phyloP scores from a whole-genome alignment of 495 filamentous ascomycete species.

The Penicillium silybi region DNA sequence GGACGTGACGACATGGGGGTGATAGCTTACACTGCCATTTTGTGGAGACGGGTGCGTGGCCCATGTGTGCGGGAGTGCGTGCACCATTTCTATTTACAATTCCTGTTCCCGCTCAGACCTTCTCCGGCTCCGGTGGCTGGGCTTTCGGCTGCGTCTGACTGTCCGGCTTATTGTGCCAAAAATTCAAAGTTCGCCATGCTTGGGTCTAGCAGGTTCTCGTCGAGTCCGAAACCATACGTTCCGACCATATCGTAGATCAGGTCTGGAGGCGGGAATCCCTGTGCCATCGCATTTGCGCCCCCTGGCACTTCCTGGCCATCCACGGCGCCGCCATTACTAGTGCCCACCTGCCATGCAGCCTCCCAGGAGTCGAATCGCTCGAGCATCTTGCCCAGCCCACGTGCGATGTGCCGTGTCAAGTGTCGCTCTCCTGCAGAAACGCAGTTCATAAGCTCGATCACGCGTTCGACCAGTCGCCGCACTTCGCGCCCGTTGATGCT shows the following conservation, averaged over 20 bases:
- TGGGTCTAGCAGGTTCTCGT: constrained; percentile 45
- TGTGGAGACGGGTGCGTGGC: constrained; percentile 19
- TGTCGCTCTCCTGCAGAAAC: constrained; percentile 51
- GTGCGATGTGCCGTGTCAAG: constrained; percentile 51
- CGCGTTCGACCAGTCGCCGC: constrained; percentile 44
- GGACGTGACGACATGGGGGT: constrained; percentile 25
- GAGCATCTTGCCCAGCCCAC: constrained; percentile 50
- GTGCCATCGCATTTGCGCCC: constrained; percentile 45
- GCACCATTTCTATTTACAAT: constrained; percentile 13
- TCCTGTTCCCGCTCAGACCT: neutral
- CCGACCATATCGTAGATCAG: constrained; percentile 49
- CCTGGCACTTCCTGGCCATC: constrained; percentile 32
- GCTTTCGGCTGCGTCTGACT: neutral
- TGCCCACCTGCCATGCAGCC: constrained; percentile 27
- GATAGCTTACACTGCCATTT: constrained; percentile 20
- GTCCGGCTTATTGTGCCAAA: constrained; percentile 29
- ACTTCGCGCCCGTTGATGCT: constrained; percentile 42
- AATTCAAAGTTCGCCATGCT: constrained; percentile 47
- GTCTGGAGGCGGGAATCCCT: constrained; percentile 46
- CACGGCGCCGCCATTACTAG: constrained; percentile 8
- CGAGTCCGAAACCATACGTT: constrained; percentile 46
- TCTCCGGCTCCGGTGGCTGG: neutral
- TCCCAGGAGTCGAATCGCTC: constrained; percentile 48
- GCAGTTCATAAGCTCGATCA: constrained; percentile 50
- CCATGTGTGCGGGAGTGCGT: constrained; percentile 7